Base-by-base conservation (phyloP, 306 rosid species). In the Elaeagnus macrophylla region DNA sequence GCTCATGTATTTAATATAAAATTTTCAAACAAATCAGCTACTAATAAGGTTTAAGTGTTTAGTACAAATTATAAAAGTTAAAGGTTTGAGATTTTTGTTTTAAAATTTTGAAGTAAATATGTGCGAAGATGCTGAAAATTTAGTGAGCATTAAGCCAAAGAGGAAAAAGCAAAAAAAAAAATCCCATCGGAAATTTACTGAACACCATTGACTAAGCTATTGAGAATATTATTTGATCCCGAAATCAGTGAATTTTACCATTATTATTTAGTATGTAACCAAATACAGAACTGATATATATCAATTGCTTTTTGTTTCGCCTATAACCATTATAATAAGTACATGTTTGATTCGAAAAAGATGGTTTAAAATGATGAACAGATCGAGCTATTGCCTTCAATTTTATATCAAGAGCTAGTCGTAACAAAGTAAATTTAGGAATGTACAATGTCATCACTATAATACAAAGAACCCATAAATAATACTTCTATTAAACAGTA, bases 311-410 rank as follows among this genome's bases (percentile, higher is more conserved):
- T n/a, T 53, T 59, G n/a, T 49, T 72, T 65, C 70, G 72, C 57
- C 55, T 51, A 66, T 61, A 40, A 50, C 53, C 70, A 65, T 51
- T 44, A 11, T 65, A 63, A 56, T 51, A 50, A 53, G 65, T 44
- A 76, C 62, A 45, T 37, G 61, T 70, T 55, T 63, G 77, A 46
- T 67, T 77, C 59, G 54, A 57, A 25, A 72, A 50, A 50, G 57
- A 74, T 12, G 58, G 75, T 66, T 67, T 60, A 16, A 67, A 41
- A 42, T 73, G 80, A 61, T 75, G 76, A 58, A 82, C 42, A 65
- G 75, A 75, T 43, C 83, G 86, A 72, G 65, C 67, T 37, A 73
- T 14, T 36, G 53, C 68, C 69, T 91, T 81, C 97, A 86, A 86
- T 80, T 76, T 81, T 60, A 44, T n/a, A 6, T 16, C 48, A 44